Evolutionary conservation across 192 early-diverging fungal genomes (phyloP), one percentile per base, ranked within the genome.

Genomic region (Phycomyces blakesleeanus): DNA sequence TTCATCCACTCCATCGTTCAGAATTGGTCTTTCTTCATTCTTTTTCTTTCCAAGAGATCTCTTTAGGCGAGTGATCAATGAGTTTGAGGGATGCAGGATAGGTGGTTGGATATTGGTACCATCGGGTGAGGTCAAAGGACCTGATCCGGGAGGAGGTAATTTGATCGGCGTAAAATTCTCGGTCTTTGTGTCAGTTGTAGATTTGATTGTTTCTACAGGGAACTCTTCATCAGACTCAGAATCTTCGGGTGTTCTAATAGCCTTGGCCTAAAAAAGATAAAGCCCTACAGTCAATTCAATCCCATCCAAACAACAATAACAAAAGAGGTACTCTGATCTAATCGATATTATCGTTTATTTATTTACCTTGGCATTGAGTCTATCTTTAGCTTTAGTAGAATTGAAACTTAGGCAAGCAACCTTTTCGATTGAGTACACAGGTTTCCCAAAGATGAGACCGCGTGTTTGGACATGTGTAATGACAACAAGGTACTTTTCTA

Each of bases 381-480:
- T 61, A 20, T 61, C 51, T 24, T 53, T 15, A 0, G 78, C 68
- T 26, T 69, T 73, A 0, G 57, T 9, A 16, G 60, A 58, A 21
- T 75, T 61, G 55, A 77, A 63, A 14, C 68, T 68, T 51, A 80
- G 41, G 47, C 76, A 68, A 1, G 69, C 63, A 0, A 80, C 57
- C 51, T 67, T 77, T 56, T 70, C 65, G 18, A 80, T 72, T 10
- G 67, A 72, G 63, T 66, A 75, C 5, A 80, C 67, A 1, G 70
- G 61, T 41, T 74, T 68, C 29, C 71, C 73, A 49, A 64, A 67
- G 18, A 80, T 65, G 15, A 77, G 42, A 6, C 78, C 78, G 22
- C 76, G 54, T 10, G 59, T 4, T 12, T 73, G 72, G 22, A 69
- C 62, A 1, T 75, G 61, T 11, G 75, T 66, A 25, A 80, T 71